Percentiles rank a stretch among this genome's conserved stretches.
Conservation (phyloP, 2,329 filamentous ascomycete genomes). For the Fusarium avenaceum region DNA sequence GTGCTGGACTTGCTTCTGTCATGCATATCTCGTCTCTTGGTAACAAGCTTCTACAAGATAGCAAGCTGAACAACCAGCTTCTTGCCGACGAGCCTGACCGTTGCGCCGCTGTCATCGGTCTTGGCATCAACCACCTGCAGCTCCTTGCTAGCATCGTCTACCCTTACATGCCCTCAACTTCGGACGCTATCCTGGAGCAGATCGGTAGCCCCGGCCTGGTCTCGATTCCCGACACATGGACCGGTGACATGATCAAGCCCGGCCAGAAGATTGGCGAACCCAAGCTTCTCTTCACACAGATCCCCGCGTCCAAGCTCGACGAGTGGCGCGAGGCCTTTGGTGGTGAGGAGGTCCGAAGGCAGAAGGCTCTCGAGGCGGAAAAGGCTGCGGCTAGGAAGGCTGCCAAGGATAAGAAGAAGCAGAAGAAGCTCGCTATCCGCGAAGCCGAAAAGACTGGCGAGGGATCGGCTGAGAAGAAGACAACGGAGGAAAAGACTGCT, state of each 20-base stretch:
- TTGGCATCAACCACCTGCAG: conserved; percentile 87
- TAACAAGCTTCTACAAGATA: conserved; percentile 66
- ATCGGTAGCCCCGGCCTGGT: conserved; percentile 68
- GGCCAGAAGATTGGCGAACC: conserved; percentile 87
- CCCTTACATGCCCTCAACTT: conserved; percentile 88
- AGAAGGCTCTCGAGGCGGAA: conserved; percentile 70
- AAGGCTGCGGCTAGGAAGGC: conserved; percentile 66
- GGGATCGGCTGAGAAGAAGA: conserved; percentile 22
- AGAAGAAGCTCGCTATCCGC: conserved; percentile 54
- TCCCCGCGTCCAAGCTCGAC: conserved; percentile 83
- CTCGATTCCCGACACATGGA: conserved; percentile 77
- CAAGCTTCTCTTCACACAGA: conserved; percentile 83
- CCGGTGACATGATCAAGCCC: conserved; percentile 70
- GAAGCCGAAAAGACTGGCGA: conserved; percentile 34
- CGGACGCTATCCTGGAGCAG: conserved; percentile 81
- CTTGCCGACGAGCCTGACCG: conserved; percentile 67
- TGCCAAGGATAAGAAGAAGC: conserved; percentile 64
- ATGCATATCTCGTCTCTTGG: conserved; percentile 74
- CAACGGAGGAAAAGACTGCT: conserved; percentile 9
- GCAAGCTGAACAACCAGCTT: conserved; percentile 67
- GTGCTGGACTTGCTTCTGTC: conserved; percentile 73
- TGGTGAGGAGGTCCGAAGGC: conserved; percentile 74
- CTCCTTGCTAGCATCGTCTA: conserved; percentile 83
- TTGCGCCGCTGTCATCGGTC: conserved; percentile 73
- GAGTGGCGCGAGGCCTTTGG: conserved; percentile 86